These are phyloP conservation scores for Yarrowia hollandica DNA, from an alignment of 805 yeast genomes.

Conservation along the genomic window DNA sequence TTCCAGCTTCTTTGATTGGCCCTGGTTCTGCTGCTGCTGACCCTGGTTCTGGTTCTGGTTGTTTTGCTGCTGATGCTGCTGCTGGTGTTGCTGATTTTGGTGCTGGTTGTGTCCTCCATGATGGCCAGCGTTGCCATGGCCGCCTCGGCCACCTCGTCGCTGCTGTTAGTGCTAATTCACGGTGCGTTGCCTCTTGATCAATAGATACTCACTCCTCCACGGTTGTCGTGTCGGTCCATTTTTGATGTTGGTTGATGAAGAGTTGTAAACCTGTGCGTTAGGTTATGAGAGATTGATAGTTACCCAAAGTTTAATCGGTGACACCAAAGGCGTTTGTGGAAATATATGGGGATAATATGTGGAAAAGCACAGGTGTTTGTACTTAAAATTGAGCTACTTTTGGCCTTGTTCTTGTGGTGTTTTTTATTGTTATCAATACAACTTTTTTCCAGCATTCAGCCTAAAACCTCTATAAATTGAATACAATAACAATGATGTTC, in stretches of 20 bases:
- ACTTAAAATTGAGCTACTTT: neutral
- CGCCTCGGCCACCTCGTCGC: conserved; percentile 31
- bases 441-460: too few species aligned
- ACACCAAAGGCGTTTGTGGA: too few species aligned
- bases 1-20: conserved; percentile 46
- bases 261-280: conserved; percentile 5
- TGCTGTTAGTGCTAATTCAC: neutral
- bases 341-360: neutral
- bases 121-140: conserved; percentile 32
- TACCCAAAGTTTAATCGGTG: neutral
- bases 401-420: neutral
- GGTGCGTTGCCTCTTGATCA: neutral
- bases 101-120: conserved; percentile 30
- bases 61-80: conserved; percentile 26
- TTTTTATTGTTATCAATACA: too few species aligned
- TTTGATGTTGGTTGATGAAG: conserved; percentile 19
- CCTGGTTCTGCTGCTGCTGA: conserved; percentile 35
- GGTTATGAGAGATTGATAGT: conserved; percentile 8
- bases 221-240: conserved; percentile 30
- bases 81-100: conserved; percentile 31
- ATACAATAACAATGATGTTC: too few species aligned
- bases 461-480: too few species aligned
- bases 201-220: conserved; percentile 29
- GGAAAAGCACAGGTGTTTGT: neutral
- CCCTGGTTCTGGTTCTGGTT: conserved; percentile 28